phyloP scores from a whole-genome alignment of 768 basidiomycete genomes.

The Tricholoma sp. region DNA sequence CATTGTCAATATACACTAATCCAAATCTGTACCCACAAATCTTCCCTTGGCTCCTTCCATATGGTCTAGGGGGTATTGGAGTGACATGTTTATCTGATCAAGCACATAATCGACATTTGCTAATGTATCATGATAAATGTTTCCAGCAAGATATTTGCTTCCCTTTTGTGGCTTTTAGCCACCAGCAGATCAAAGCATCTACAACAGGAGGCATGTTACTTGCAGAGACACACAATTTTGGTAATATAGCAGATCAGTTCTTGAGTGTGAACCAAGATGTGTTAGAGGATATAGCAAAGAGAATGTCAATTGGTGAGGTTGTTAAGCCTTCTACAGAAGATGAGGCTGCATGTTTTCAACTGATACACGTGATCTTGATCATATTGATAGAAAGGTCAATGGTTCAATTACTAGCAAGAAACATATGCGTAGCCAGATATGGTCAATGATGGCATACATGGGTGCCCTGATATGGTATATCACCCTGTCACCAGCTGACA shows the following conservation, averaged over 20 bases:
- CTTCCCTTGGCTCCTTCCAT: constrained; percentile 35
- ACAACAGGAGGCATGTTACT: constrained; percentile 22
- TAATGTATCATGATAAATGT: constrained; percentile 10
- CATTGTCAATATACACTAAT: constrained; percentile 25
- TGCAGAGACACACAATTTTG: constrained; percentile 20
- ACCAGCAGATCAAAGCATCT: constrained; percentile 30
- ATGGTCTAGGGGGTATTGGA: constrained; percentile 24
- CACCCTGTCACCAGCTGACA: no score
- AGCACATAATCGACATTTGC: constrained; percentile 16
- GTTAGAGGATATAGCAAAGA: constrained; percentile 11
- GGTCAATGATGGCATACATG: no score
- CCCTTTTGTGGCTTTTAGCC: constrained; percentile 26
- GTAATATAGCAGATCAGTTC: constrained; percentile 16
- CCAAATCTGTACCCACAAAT: constrained; percentile 11
- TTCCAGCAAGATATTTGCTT: constrained; percentile 34
- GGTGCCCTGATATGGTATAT: no score
- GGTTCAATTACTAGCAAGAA: no score
- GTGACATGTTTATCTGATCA: constrained; percentile 7
- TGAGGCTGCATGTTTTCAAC: constrained; percentile 18
- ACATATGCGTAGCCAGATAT: no score
- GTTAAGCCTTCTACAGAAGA: constrained; percentile 21
- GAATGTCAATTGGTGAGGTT: constrained; percentile 19
- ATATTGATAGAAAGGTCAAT: no score
- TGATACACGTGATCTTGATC: neutral
- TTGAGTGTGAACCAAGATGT: constrained; percentile 17